Base-by-base conservation (phyloP, 495 filamentous ascomycete genomes). In the Daldinia bambusicola region DNA sequence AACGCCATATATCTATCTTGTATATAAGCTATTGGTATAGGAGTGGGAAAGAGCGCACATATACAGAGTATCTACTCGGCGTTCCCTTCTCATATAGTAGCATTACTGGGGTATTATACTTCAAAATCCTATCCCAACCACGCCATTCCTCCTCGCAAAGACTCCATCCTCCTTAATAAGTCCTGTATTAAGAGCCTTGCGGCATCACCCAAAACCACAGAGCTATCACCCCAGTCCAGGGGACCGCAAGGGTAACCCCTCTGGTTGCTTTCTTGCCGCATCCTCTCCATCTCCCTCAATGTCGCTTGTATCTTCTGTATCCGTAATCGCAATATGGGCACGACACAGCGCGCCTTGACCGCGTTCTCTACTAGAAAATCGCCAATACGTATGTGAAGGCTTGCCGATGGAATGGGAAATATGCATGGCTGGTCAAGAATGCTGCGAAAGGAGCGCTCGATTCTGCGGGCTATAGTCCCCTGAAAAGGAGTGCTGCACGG, bases 301-400 rank as follows among this genome's bases (percentile, higher is more conserved):
- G 41, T 16, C n/a, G 41, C n/a, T 7, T 45, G 16, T 45, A 45
- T 45, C 41, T 45, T 45, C 41, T 14, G 41, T 45, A 45, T 45
- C n/a, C 41, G 41, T 16, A 45, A n/a, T n/a, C 41, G 41, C 41
- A 45, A 45, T 45, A 45, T 45, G 8, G 41, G n/a, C 16, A 45
- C 16, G 16, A 45, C 41, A 9, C 6, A n/a, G 6, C 41, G 6
- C 16, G n/a, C 41, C 16, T 45, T 45, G 8, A 45, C 41, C n/a
- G 41, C n/a, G 41, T 8, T 20, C 16, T 45, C 41, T 7, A 45
- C 41, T n/a, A 45, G n/a, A 18, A 45, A 45, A n/a, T 20, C 41
- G 7, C 41, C 41, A 4, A 45, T 16, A n/a, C 41, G 41, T 45
- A 45, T 45, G n/a, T 9, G 16, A n/a, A 45, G 41, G 16, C 18